Base-by-base conservation (phyloP, 2,329 filamentous ascomycete species). In the Coniochaeta sp. region DNA sequence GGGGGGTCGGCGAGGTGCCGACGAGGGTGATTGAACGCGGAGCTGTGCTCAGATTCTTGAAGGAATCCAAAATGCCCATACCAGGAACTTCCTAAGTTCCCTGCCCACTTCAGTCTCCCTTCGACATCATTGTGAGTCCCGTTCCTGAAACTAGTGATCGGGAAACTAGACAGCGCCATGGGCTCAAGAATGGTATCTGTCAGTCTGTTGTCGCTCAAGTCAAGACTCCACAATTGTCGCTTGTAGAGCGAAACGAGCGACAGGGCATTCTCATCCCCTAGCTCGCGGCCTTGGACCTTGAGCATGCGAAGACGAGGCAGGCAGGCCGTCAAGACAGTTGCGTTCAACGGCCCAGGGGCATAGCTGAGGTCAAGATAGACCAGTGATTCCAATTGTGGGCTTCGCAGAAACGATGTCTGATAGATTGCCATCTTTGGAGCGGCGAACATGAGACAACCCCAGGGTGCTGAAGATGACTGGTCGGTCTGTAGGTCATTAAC, bases 301-400 rank as follows among this genome's bases (percentile, higher is more conserved):
- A 85, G 61, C 3, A 83, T 66, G 3, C 75, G 73, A 8, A 85
- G 67, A 45, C 68, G 64, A 2, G 72, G 71, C 31, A 81, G 62
- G n/a, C 62, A 60, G 12, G 51, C 49, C 30, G 65, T 61, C 3
- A 64, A 66, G 8, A 72, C 48, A 1, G 63, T 62, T 0, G 61
- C 57, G 38, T 59, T 63, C 10, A 77, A 58, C 0, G 75, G 76
- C 1, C 74, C 76, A 0, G 71, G 71, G n/a, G 75, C 58, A 18
- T 68, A 64, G 1, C 78, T 82, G 8, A 80, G 55, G 52, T 82
- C 79, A 3, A 82, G 69, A 54, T 78, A 82, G 6, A 78, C 66
- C 30, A 82, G 56, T 12, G 63, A 61, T 49, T 78, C 65, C 38
- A 65, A 64, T 1, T 60, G 52, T 2, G 64, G 63, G 1, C 50